Conservation (phyloP, 2,329 filamentous ascomycete species). For the Epichloe typhina region DNA sequence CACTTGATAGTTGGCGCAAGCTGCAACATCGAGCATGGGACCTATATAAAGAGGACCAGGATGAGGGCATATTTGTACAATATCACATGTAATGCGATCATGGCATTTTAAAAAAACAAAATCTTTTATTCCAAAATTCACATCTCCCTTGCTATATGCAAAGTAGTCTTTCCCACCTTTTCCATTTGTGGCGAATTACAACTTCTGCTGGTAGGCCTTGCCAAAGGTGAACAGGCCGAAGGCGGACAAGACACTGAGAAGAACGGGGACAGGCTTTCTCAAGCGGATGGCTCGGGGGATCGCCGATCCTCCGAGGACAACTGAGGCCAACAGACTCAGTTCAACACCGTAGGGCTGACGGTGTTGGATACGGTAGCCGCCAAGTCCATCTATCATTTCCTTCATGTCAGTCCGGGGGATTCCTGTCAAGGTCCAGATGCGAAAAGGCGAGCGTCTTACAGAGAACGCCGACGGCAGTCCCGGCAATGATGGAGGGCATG, state of each 20-base stretch:
- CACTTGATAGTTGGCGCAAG: not conserved
- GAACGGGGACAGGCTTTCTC: conserved; percentile 71
- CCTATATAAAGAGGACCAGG: not conserved
- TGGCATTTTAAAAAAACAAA: not conserved
- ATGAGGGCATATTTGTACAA: not conserved
- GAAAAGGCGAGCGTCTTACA: conserved; percentile 29
- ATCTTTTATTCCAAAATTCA: too few species aligned
- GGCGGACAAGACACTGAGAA: conserved; percentile 63
- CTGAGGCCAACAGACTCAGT: conserved; percentile 72
- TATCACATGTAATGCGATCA: not conserved
- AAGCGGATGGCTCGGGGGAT: conserved; percentile 76
- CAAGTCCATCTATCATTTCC: conserved; percentile 51
- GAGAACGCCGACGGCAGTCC: conserved; percentile 62
- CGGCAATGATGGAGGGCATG: conserved; percentile 74
- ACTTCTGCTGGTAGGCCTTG: conserved; percentile 41
- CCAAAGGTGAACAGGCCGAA: conserved; percentile 75
- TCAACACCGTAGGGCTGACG: conserved; percentile 72
- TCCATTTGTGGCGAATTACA: conserved; percentile 15
- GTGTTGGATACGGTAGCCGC: conserved; percentile 67
- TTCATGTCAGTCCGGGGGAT: not conserved
- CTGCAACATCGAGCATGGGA: not conserved
- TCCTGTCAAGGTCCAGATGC: not conserved
- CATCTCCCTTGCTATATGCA: not conserved
- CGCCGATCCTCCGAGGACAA: conserved; percentile 71
- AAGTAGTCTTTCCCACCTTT: not conserved